Conservation (phyloP, 768 basidiomycete genomes). For the Rhizopogon vulgaris region DNA sequence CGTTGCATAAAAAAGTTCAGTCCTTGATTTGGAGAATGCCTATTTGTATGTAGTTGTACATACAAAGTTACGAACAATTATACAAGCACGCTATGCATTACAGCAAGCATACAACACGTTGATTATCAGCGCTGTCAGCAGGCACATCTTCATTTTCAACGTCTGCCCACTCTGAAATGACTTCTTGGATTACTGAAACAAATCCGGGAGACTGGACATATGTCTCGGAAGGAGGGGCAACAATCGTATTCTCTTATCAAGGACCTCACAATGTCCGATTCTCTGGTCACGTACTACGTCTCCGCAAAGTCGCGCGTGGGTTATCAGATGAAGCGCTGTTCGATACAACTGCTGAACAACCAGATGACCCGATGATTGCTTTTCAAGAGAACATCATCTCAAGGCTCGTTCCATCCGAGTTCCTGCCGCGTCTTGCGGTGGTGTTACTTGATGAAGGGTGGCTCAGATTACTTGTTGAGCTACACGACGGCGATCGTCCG, state of each 20-base stretch:
- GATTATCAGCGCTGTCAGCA: no score
- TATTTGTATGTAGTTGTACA: no score
- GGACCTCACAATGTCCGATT: conserved; percentile 50
- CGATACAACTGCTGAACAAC: neutral
- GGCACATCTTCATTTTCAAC: neutral
- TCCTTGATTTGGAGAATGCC: no score
- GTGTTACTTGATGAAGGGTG: conserved; percentile 46
- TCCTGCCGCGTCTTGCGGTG: conserved; percentile 52
- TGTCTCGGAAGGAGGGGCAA: conserved; percentile 88
- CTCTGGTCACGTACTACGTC: conserved; percentile 63
- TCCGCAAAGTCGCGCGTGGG: conserved; percentile 49
- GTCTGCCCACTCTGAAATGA: conserved; percentile 5
- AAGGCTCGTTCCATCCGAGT: conserved; percentile 52
- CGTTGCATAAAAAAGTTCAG: no score
- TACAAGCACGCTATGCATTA: no score
- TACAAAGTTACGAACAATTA: no score
- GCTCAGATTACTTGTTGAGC: conserved; percentile 46
- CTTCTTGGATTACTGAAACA: conserved; percentile 18
- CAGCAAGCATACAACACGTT: no score
- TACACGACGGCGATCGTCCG: conserved; percentile 51
- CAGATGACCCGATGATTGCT: conserved; percentile 31
- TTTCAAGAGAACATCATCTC: conserved; percentile 66
- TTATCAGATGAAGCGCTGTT: neutral
- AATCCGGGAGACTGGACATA: conserved; percentile 69
- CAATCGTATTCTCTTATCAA: conserved; percentile 79